phyloP scores from a whole-genome alignment of 2,329 filamentous ascomycete species.

The Aspergillus pseudonomiae region DNA sequence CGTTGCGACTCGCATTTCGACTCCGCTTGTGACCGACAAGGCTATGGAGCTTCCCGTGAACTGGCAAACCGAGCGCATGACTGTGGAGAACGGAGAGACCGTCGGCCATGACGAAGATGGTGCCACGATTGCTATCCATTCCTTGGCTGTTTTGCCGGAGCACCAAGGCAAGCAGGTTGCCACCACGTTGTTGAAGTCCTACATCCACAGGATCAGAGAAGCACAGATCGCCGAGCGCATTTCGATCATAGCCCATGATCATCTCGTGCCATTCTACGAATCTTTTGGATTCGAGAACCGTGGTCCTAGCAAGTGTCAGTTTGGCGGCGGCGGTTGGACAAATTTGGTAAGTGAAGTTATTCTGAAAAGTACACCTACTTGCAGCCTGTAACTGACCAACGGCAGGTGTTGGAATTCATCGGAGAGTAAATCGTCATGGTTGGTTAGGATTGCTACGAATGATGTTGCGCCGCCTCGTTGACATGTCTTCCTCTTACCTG shows the following conservation, averaged over 20 bases:
- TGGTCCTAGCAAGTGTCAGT: constrained; percentile 70
- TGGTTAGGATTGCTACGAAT: not conserved
- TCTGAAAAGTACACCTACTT: not conserved
- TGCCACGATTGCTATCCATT: constrained; percentile 78
- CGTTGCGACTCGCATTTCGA: constrained; percentile 71
- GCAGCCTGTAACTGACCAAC: constrained; percentile 13
- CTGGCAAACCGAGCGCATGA: constrained; percentile 58
- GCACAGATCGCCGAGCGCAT: constrained; percentile 71
- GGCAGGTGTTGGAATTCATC: constrained; percentile 34
- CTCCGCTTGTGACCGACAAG: constrained; percentile 67
- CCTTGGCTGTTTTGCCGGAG: constrained; percentile 75
- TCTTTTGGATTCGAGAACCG: constrained; percentile 71
- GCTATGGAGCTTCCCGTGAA: constrained; percentile 74
- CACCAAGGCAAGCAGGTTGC: constrained; percentile 76
- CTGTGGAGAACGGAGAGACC: constrained; percentile 43
- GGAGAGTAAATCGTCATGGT: constrained; percentile 20
- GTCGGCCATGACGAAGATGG: constrained; percentile 74
- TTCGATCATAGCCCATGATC: constrained; percentile 75
- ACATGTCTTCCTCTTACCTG: constrained; percentile 9
- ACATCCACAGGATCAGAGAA: constrained; percentile 74
- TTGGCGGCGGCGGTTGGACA: constrained; percentile 79
- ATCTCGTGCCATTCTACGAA: constrained; percentile 74
- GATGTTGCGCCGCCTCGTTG: not conserved
- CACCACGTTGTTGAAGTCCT: constrained; percentile 72
- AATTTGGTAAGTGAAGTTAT: constrained; percentile 66